Base-by-base conservation (phyloP, 805 yeast genomes). In the Saccharomycopsis amapae region DNA sequence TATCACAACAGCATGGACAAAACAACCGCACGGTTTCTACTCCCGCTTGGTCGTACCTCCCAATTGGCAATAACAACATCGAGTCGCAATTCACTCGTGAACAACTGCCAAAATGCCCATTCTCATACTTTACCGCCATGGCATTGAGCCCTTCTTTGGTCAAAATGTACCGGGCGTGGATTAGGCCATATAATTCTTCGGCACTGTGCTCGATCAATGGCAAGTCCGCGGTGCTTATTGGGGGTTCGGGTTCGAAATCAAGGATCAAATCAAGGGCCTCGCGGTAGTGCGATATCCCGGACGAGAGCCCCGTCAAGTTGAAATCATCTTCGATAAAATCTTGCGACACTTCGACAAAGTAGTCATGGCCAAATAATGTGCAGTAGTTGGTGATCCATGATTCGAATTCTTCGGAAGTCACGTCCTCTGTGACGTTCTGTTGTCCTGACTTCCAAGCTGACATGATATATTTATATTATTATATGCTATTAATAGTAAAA, bases 251-350 rank as follows among this genome's bases (percentile, higher is more conserved):
- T 59, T 85, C 97, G 52, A 87, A 74, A 63, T 90, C 98, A 52
- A 90, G 69, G 49, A 93, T 86, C 55, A 90, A 74, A 64, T 90
- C 96, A 51, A 90, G 67, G 1, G 97, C 96, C 59, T 88, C 95
- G 58, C 90, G 70, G 63, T 89, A 93, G 60, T 81, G 85, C 3
- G 97, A 95, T 7, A 93, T 96, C 48, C 85, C 78, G 53, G 81
- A 75, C 26, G 83, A 73, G 43, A 93, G 71, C 1, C 97, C 97
- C 1, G 97, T 89, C 57, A 93, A 72, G 61, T 93, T 93, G 72
- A 93, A 93, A 55, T 93, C 97, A 63, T 93, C 98, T 57, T 89
- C 97, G 50, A 93, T 86, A 63, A 88, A 93, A 41, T 87, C 96
- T 40, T 85, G 87, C 1, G 88, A 74, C 4, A 93, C 96, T 55